A percentile compares a stretch with the other conserved stretches of the same genome.
Evolutionary conservation across 306 rosid species (phyloP).

Genomic region (Acacia confusa): DNA sequence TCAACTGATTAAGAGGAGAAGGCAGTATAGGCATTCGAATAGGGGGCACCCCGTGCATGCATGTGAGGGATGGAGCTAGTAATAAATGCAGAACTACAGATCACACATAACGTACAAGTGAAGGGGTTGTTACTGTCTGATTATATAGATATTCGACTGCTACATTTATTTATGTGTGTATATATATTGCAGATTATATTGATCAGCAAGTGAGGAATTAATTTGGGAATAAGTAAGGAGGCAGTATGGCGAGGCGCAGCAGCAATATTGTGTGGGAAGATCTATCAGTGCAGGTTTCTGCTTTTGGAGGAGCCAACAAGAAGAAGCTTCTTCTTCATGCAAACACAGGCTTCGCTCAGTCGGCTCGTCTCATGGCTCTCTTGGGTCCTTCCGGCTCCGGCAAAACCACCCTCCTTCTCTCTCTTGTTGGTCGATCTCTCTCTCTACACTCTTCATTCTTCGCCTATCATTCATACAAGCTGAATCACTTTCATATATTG

Average conservation of each 20-base stretch:
- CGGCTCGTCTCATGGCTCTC: constrained; percentile 60
- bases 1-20: no score
- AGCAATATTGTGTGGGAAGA: constrained; percentile 66
- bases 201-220: not conserved
- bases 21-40: no score
- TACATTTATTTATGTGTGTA: no score
- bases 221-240: not conserved
- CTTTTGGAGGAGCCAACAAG: constrained; percentile 34
- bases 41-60: no score
- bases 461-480: not conserved
- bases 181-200: no score
- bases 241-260: no score
- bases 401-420: constrained; percentile 69
- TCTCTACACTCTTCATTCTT: not conserved
- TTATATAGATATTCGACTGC: no score
- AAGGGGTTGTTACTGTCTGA: no score
- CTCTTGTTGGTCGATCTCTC: constrained; percentile 45
- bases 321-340: constrained; percentile 45
- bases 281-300: constrained; percentile 45
- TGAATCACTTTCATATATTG: no score
- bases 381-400: constrained; percentile 86
- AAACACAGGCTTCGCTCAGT: constrained; percentile 55
- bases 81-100: no score
- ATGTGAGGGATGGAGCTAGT: not conserved
- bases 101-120: no score